Percentiles rank a stretch among this genome's conserved stretches.
These are phyloP conservation scores for Rhizophora apiculata DNA, from an alignment of 345 rosid genomes.

Conservation along the genomic window DNA sequence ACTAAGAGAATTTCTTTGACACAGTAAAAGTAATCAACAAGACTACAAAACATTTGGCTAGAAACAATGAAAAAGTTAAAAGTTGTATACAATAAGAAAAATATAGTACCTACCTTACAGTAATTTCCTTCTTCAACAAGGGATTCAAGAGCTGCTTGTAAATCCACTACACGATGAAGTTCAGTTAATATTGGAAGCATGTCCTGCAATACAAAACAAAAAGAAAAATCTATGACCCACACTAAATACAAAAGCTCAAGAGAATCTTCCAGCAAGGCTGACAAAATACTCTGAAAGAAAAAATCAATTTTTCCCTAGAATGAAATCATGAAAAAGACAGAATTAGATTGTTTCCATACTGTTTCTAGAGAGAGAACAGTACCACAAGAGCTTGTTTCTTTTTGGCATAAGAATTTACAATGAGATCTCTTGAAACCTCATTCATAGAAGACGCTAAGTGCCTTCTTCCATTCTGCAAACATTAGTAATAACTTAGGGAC, in stretches of 20 bases:
- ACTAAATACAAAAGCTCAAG: neutral
- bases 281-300: neutral
- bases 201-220: slow-evolving; percentile 51
- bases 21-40: slow-evolving; percentile 6
- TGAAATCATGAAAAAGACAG: neutral
- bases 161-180: slow-evolving; percentile 67
- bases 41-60: neutral
- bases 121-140: slow-evolving; percentile 88
- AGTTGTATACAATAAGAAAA: too few species aligned
- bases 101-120: slow-evolving; percentile 62
- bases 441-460: slow-evolving; percentile 85
- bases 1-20: slow-evolving; percentile 18
- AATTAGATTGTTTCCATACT: slow-evolving; percentile 4
- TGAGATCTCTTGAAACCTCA: slow-evolving; percentile 97
- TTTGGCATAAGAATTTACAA: slow-evolving; percentile 84
- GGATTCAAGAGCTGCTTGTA: slow-evolving; percentile 80
- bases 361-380: slow-evolving; percentile 24
- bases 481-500: slow-evolving; percentile 21
- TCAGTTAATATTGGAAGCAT: slow-evolving; percentile 79
- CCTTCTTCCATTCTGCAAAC: slow-evolving; percentile 88
- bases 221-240: neutral
- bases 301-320: neutral
- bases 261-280: neutral
- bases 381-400: slow-evolving; percentile 95
- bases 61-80: neutral